phyloP scores from a whole-genome alignment of 352 stramenopile genomes.

The Blastocystis hominis region DNA sequence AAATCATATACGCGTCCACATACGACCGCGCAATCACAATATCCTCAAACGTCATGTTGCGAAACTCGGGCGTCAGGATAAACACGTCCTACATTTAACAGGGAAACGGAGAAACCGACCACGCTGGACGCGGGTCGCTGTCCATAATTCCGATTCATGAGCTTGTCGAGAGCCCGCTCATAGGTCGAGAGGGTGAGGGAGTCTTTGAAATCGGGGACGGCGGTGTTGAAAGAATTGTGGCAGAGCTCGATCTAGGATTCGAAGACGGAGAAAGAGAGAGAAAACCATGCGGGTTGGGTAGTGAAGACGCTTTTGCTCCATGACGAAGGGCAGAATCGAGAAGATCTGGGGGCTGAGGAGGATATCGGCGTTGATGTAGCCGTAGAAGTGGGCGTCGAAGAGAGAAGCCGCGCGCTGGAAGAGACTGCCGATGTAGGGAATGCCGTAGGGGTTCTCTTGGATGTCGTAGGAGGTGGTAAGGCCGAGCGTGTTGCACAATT shows the following conservation, averaged over 20 bases:
- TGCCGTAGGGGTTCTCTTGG: neutral
- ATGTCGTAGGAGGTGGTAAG: neutral
- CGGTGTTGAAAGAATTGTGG: neutral
- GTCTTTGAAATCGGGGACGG: neutral
- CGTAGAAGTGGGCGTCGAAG: neutral
- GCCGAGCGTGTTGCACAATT: neutral
- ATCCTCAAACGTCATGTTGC: neutral
- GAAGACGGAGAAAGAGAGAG: neutral
- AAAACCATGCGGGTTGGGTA: neutral
- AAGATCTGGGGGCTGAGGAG: neutral
- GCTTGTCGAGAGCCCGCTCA: neutral
- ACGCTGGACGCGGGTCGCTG: conserved; percentile 10
- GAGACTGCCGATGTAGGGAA: conserved; percentile 45
- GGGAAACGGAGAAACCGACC: neutral
- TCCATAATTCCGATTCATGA: neutral
- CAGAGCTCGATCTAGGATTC: conserved; percentile 8
- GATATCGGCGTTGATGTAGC: conserved; percentile 53
- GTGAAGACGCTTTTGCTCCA: neutral
- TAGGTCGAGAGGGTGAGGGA: neutral
- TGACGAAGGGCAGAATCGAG: neutral
- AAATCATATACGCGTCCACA: conserved; percentile 50
- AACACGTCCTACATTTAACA: conserved; percentile 19
- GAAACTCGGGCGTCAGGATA: neutral
- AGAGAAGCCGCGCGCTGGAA: neutral
- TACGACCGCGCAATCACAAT: conserved; percentile 30